Evolutionary conservation across 1,284 basidiomycete species (phyloP).

Genomic region (Rhodotorula sp.): DNA sequence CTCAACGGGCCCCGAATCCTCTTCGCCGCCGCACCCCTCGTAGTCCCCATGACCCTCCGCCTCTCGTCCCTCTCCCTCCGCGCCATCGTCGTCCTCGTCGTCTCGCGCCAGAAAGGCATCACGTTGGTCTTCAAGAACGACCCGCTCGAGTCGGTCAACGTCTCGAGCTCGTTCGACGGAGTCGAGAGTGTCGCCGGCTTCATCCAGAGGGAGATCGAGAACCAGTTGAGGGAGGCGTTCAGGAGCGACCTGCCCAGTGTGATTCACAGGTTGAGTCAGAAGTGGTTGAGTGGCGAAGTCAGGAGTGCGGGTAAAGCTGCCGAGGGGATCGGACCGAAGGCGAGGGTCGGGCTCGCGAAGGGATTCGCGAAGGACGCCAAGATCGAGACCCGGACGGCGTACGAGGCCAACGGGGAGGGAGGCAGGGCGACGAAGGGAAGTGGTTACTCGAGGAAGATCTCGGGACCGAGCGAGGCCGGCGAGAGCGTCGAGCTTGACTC

Average conservation of each 20-base stretch:
- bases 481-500: slow-evolving; percentile 31
- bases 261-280: slow-evolving; percentile 91
- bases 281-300: slow-evolving; percentile 64
- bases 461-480: slow-evolving; percentile 22
- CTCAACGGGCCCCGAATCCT: slow-evolving; percentile 77
- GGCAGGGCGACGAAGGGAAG: not conserved
- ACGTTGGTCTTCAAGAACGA: slow-evolving; percentile 99
- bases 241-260: slow-evolving; percentile 94
- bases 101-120: slow-evolving; percentile 95
- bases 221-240: slow-evolving; percentile 96
- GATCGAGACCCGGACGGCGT: slow-evolving; percentile 66
- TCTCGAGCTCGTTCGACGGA: slow-evolving; percentile 95
- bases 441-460: slow-evolving; percentile 20
- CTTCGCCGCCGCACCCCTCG: slow-evolving; percentile 84
- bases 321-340: not conserved
- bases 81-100: slow-evolving; percentile 95
- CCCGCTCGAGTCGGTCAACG: slow-evolving; percentile 95
- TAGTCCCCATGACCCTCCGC: slow-evolving; percentile 97
- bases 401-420: slow-evolving; percentile 44
- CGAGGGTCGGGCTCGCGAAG: slow-evolving; percentile 1
- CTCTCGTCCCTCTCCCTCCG: slow-evolving; percentile 89
- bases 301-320: slow-evolving; percentile 29
- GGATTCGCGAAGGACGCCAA: slow-evolving; percentile 62
- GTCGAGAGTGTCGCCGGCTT: slow-evolving; percentile 97
- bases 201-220: slow-evolving; percentile 95